A percentile compares a stretch with the other conserved stretches of the same genome.
These are phyloP conservation scores for Podospora pseudopauciseta DNA, from an alignment of 495 filamentous ascomycete genomes.

Conservation along the genomic window DNA sequence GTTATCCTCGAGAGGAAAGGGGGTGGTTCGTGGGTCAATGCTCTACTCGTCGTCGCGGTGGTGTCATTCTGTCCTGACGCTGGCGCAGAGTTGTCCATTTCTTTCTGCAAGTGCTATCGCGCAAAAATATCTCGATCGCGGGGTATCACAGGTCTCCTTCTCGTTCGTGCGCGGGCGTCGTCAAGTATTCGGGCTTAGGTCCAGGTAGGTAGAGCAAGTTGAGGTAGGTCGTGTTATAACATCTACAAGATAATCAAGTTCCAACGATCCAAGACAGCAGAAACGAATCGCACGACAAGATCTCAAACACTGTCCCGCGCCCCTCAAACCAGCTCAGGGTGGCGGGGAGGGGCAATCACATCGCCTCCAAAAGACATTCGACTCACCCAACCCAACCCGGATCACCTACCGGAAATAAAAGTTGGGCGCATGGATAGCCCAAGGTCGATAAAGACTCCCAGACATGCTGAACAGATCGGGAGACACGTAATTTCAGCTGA, in stretches of 20 bases:
- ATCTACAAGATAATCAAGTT: no score
- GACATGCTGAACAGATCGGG: background rate
- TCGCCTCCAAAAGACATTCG: background rate
- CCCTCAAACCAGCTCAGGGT: background rate
- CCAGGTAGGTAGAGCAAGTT: no score
- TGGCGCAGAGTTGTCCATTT: constrained; percentile 1
- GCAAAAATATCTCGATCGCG: background rate
- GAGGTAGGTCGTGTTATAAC: no score
- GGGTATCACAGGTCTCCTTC: background rate
- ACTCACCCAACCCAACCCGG: background rate
- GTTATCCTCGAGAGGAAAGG: constrained; percentile 24
- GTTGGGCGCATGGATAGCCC: no score
- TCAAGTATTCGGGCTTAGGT: no score
- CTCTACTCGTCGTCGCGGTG: background rate
- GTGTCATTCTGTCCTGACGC: background rate
- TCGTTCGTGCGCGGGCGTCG: no score
- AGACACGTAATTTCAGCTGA: background rate
- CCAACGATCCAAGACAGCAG: no score
- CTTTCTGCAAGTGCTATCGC: background rate
- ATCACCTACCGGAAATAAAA: background rate
- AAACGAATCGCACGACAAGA: background rate
- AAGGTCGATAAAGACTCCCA: background rate
- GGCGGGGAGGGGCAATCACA: background rate
- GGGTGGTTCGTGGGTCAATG: constrained; percentile 10
- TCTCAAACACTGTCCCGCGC: background rate